Conservation (phyloP, 2,329 filamentous ascomycete genomes). For the Diaporthe sp. region DNA sequence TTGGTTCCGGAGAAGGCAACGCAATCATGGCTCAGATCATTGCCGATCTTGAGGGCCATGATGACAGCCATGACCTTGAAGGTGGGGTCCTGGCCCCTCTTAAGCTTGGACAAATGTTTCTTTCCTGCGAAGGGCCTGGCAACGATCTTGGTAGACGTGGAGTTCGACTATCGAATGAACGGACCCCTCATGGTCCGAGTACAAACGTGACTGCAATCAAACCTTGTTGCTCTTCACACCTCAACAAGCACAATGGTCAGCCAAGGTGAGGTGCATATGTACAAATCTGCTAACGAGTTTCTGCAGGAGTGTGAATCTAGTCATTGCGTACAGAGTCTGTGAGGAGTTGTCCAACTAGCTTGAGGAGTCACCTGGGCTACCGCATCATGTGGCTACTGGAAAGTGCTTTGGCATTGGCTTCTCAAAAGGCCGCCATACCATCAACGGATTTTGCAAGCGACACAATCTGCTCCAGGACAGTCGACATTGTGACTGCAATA, state of each 20-base stretch:
- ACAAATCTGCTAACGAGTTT: not conserved
- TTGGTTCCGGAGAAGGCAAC: constrained; percentile 3
- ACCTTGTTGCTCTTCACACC: constrained; percentile 19
- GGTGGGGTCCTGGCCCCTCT: not conserved
- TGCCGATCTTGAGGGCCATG: constrained; percentile 17
- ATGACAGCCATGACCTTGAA: constrained; percentile 11
- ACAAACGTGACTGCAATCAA: constrained; percentile 13
- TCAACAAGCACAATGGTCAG: constrained; percentile 11
- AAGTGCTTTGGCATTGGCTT: constrained; percentile 16
- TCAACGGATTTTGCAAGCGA: not conserved
- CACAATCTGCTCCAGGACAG: not conserved
- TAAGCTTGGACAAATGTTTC: not conserved
- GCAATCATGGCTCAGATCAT: constrained; percentile 19
- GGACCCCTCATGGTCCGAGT: not conserved
- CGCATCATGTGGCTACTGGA: constrained; percentile 35
- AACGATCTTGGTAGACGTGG: not conserved
- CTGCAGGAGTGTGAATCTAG: not conserved
- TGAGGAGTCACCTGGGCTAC: constrained; percentile 21
- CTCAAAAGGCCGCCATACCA: not conserved
- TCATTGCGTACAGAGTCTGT: not conserved
- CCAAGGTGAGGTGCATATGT: constrained; percentile 8
- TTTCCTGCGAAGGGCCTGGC: not conserved
- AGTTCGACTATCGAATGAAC: not conserved
- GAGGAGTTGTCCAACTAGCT: constrained; percentile 23
- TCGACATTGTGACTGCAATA: constrained; percentile 28